Evolutionary conservation across 2,329 filamentous ascomycete species (phyloP), one percentile per base, ranked within the genome.

Genomic region (Calycina marina): DNA sequence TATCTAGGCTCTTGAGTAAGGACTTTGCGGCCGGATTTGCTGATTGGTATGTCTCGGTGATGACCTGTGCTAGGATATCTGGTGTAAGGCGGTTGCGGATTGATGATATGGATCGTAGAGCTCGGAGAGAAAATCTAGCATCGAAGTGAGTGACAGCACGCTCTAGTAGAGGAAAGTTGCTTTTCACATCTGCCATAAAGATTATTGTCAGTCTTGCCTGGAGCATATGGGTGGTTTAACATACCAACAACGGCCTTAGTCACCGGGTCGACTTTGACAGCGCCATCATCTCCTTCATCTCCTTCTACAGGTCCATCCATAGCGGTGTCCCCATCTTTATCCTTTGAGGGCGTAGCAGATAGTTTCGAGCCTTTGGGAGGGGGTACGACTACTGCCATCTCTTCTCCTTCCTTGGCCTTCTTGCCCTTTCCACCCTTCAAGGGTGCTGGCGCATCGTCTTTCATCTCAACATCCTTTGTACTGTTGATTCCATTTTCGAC

Each of bases 121-220:
- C 90, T 53, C 90, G 75, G 42, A 98, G 78, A 36, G 88, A 84
- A 61, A 94, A 98, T 63, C 90, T 77, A 38, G 86, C 75, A 60
- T 98, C 90, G 57, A 96, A 98, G 49, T 92, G 74, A 43, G 77
- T 69, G 43, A 98, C 88, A 44, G 86, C 90, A 51, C 85, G 80
- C 52, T 94, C 86, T 52, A 98, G 70, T 43, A 98, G 70, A 32
- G 74, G 72, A 54, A 94, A 94, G 61, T 92, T 94, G 67, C 72
- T 77, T 61, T 86, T 90, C 62, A 98, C 93, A 58, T 94, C 90
- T 96, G 53, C 24, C 36, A 38, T 20, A 18, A 16, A 6, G n/a
- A 31, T 22, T 22, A 36, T 47, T 35, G 46, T 40, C 33, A 35
- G 28, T 26, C 31, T 10, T 15, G 11, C 14, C n/a, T 9, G 15